Percentiles rank a stretch among this genome's conserved stretches.
Evolutionary conservation across 1,284 basidiomycete species (phyloP).

Genomic region (Trametes versicolor): DNA sequence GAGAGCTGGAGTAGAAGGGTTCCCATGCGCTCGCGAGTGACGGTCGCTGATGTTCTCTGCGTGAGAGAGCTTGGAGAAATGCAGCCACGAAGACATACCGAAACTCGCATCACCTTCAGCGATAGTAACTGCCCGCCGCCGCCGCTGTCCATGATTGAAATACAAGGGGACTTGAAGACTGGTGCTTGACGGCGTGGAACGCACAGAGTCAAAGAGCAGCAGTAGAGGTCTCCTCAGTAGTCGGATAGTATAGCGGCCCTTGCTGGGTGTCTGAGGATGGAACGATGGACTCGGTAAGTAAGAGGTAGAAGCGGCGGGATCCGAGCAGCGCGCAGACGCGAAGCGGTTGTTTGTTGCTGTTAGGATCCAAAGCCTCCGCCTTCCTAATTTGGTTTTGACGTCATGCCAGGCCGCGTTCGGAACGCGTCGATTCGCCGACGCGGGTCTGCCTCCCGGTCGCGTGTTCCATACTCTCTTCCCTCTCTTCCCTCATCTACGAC

Average conservation of each 20-base stretch:
- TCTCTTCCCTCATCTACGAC: neutral
- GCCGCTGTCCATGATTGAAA: constrained; percentile 54
- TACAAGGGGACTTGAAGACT: neutral
- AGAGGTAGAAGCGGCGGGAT: neutral
- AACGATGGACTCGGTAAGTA: neutral
- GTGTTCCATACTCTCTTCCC: neutral
- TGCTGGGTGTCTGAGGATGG: neutral
- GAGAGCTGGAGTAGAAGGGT: constrained; percentile 85
- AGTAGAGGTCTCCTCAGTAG: too few species aligned
- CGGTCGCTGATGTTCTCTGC: constrained; percentile 61
- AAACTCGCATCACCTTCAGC: constrained; percentile 84
- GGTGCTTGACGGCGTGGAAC: too few species aligned
- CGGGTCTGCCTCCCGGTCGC: neutral
- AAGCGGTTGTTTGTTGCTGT: constrained; percentile 39
- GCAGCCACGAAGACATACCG: constrained; percentile 59
- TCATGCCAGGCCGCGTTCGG: constrained; percentile 20
- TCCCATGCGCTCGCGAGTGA: constrained; percentile 78
- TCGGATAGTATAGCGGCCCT: too few species aligned
- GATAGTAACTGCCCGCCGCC: constrained; percentile 71
- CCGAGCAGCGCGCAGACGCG: neutral
- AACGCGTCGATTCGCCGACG: constrained; percentile 18
- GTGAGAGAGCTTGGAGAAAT: neutral
- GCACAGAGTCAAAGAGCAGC: too few species aligned
- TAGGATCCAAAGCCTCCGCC: constrained; percentile 40
- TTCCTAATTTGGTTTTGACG: constrained; percentile 33